A percentile compares a stretch with the other conserved stretches of the same genome.
Evolutionary conservation across 1,284 basidiomycete species (phyloP).

Genomic region (Exobasidium cylindrosporum): DNA sequence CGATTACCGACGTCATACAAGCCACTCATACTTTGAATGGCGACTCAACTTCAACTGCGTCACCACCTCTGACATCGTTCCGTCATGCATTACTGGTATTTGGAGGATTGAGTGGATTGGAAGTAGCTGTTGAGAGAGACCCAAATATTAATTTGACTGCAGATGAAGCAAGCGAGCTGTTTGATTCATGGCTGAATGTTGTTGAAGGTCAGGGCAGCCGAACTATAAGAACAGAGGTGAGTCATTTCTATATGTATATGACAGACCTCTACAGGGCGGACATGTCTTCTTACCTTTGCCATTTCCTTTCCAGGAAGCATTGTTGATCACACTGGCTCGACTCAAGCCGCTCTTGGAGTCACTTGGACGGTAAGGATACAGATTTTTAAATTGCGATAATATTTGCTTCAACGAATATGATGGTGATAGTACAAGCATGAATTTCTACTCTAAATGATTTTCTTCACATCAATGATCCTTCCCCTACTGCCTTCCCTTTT

Average conservation of each 20-base stretch:
- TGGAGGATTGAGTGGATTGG: conserved; percentile 50
- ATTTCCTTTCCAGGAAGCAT: conserved; percentile 26
- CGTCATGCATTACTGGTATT: conserved; percentile 47
- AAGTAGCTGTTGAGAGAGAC: conserved; percentile 48
- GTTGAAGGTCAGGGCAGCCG: conserved; percentile 48
- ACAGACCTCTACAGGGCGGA: too few relatives aligned
- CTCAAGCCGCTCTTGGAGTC: conserved; percentile 29
- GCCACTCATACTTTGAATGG: conserved; percentile 15
- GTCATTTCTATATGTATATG: background rate
- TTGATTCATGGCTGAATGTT: conserved; percentile 54
- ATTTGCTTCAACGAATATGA: too few relatives aligned
- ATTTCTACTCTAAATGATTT: background rate
- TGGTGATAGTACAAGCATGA: conserved; percentile 1
- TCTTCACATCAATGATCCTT: conserved; percentile 3
- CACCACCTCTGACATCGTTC: conserved; percentile 16
- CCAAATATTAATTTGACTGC: conserved; percentile 35
- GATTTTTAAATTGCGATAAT: too few relatives aligned
- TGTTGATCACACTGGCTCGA: conserved; percentile 39
- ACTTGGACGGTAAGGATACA: conserved; percentile 16
- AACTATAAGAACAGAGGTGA: conserved; percentile 47
- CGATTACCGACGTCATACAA: conserved; percentile 24
- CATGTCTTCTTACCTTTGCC: background rate
- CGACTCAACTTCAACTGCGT: conserved; percentile 1
- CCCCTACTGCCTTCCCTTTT: conserved; percentile 4
- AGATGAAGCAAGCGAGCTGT: conserved; percentile 43